Evolutionary conservation across 495 filamentous ascomycete genomes (phyloP), one percentile per base, ranked within the genome.

Genomic region (Tuber melanosporum): DNA sequence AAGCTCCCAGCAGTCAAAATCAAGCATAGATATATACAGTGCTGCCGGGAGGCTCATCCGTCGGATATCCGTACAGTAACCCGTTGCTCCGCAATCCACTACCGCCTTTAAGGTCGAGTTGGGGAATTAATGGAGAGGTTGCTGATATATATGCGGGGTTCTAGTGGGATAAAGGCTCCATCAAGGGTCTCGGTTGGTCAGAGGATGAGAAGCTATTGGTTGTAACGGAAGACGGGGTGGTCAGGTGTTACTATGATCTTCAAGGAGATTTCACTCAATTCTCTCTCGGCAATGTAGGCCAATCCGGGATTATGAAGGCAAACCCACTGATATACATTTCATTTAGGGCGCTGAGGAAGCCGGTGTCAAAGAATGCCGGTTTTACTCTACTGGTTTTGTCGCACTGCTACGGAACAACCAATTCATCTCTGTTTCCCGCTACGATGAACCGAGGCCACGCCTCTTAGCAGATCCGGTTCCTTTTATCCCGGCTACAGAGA

Each of bases 201-300:
- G 95, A 97, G 82, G 93, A 98, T 79, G 95, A 99, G 87, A 93
- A 93, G 84, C 88, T 99, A 22, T 86, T 99, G 12, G 91, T 97
- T 6, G 90, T 98, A 72, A 92, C 93, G 5, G 89, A 92, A 75
- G 95, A 98, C 82, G 95, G 95, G 73, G 94, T 90, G 14, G 95
- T 98, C 43, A 88, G 94, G 75, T 95, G 92, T 83, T 99, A 98
- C 83, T 93, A 92, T 82, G 93, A 97, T 82, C 85, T 99, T 46
- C 91, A 97, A 84, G 92, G 92, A 62, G 94, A 98, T 80, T 99
- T 99, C 84, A 93, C 91, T 3, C 94, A 97, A 77, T 99, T 98
- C 84, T 93, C 92, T n/a, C 87, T 99, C 3, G 95, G 95, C 66
- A 91, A 95, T 86, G 94, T 91, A 85, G 78, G 85, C 73, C 70